Percentiles rank a stretch among this genome's conserved stretches.
These are phyloP conservation scores for Agrocybe praecox DNA, from an alignment of 768 basidiomycete genomes.

Conservation along the genomic window DNA sequence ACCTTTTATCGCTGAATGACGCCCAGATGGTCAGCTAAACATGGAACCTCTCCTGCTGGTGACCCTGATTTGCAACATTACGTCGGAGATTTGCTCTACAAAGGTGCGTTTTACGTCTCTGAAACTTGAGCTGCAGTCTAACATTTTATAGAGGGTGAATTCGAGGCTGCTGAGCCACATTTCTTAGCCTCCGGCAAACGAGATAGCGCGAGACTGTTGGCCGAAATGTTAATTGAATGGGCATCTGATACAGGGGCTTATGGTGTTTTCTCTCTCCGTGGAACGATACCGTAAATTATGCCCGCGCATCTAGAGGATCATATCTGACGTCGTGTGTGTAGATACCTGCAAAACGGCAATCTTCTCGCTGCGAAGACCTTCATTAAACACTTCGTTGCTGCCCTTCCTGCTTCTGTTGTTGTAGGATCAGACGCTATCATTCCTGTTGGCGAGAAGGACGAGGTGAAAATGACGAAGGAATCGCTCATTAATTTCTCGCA, in stretches of 20 bases:
- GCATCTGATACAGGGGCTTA: conserved; percentile 46
- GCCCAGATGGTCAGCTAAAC: conserved; percentile 82
- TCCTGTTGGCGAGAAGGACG: conserved; percentile 49
- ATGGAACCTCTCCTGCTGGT: conserved; percentile 79
- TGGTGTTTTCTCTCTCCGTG: conserved; percentile 83
- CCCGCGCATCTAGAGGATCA: background rate
- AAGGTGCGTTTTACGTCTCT: conserved; percentile 54
- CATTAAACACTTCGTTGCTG: conserved; percentile 75
- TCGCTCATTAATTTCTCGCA: conserved; percentile 87
- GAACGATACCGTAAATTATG: conserved; percentile 77
- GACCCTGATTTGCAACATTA: conserved; percentile 91
- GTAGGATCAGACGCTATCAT: conserved; percentile 47
- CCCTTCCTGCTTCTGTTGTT: conserved; percentile 52
- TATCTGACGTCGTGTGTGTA: conserved; percentile 26
- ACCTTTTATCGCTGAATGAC: conserved; percentile 17
- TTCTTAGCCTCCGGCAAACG: conserved; percentile 85
- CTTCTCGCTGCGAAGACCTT: conserved; percentile 95
- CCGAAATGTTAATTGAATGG: conserved; percentile 90
- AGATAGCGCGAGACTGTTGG: conserved; percentile 85
- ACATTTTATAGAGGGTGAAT: conserved; percentile 62
- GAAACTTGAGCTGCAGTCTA: background rate
- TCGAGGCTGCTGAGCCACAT: conserved; percentile 78
- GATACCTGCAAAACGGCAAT: conserved; percentile 83
- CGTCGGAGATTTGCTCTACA: conserved; percentile 84
- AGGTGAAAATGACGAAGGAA: conserved; percentile 77